Evolutionary conservation across 1,139 yeast genomes (phyloP), one percentile per base, ranked within the genome.

Genomic region (Taphrina deformans): DNA sequence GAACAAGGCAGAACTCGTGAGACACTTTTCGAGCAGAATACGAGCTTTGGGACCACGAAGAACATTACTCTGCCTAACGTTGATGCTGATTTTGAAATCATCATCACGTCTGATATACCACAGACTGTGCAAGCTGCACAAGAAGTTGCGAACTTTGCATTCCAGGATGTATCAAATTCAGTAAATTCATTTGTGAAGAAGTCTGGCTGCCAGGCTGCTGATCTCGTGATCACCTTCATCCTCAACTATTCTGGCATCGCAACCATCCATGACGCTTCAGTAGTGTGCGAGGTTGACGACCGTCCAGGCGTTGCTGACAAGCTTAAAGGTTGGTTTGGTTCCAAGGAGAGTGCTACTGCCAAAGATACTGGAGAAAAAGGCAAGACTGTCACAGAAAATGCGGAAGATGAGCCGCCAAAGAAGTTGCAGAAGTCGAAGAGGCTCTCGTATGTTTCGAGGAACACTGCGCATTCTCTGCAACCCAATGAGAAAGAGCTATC

Each of bases 1-100:
- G 9, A 67, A 9, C 14, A 14, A 5, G 56, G 26, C 6, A 18
- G 33, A 21, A 29, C 33, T 23, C 10, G 21, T 5, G 33, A 21
- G n/a, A 41, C 31, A 10, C 75, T 85, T 1, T 85, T 84, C 71
- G 75, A 78, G 3, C 76, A 70, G 65, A 84, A 55, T 2, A 46
- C 66, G 12, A 51, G 29, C 18, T 33, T 51, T 4, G 65, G 64
- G 9, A 29, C 55, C 1, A 29, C 53, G 31, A 21, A 45, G 23
- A 46, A 40, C 48, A n/a, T 52, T 14, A 24, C 51, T 7, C 31
- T 66, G 7, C 1, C 40, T 1, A 26, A 23, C 10, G 55, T 24
- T 38, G 27, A 27, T 16, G 9, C 31, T 5, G 61, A 61, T 18
- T 26, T 55, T 5, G 31, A 33, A 27, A 27, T 61, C 41, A 41